Conservation (phyloP, 1,139 yeast genomes). For the Pichia sp. region DNA sequence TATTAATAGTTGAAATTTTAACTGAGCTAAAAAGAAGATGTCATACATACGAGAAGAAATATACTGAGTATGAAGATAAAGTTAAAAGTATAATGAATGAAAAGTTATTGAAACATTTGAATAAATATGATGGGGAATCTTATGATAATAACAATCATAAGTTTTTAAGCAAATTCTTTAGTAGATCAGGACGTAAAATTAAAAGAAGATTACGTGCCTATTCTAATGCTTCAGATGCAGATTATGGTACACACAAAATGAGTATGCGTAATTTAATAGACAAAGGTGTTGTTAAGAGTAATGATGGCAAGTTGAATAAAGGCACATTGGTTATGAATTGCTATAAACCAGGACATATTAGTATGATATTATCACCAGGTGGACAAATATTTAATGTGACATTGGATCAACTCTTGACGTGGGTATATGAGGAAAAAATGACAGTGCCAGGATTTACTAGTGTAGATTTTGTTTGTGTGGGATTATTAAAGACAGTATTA, state of each 20-base stretch:
- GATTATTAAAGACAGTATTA: constrained; percentile 62
- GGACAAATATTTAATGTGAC: constrained; percentile 38
- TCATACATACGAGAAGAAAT: constrained; percentile 51
- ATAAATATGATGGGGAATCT: background rate
- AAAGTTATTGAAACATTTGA: background rate
- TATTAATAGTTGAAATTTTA: constrained; percentile 54
- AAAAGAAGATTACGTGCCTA: constrained; percentile 1
- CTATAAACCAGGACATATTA: constrained; percentile 32
- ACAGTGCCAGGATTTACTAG: constrained; percentile 51
- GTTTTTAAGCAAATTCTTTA: constrained; percentile 8
- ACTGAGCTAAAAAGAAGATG: constrained; percentile 58
- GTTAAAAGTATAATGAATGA: constrained; percentile 52
- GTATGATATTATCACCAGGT: constrained; percentile 15
- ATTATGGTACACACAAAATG: constrained; percentile 1
- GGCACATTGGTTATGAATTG: constrained; percentile 1
- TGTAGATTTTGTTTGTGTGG: constrained; percentile 60
- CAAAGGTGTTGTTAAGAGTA: constrained; percentile 3
- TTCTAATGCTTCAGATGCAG: background rate
- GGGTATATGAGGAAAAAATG: constrained; percentile 55
- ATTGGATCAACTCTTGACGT: constrained; percentile 61
- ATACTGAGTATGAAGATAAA: constrained; percentile 61
- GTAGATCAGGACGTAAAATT: constrained; percentile 9
- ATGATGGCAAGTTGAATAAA: background rate
- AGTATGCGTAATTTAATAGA: background rate
- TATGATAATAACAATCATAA: background rate